Evolutionary conservation across 441 rosid species (phyloP).

Genomic region (Melastoma candidum): DNA sequence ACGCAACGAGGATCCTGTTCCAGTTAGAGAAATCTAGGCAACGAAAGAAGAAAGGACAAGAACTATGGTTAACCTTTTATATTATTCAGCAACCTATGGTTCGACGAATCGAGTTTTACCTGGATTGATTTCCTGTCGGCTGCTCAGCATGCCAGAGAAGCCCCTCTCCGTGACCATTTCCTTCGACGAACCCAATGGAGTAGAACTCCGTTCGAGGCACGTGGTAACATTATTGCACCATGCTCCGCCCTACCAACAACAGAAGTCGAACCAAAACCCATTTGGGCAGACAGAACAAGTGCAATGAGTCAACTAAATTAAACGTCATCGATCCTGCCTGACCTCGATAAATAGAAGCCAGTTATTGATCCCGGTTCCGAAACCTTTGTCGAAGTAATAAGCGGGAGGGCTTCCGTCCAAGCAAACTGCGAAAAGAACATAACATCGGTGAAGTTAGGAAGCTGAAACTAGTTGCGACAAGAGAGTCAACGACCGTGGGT

Average conservation of each 20-base stretch:
- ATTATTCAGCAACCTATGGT: no score
- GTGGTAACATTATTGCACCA: slow-evolving; percentile 50
- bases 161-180: slow-evolving; percentile 48
- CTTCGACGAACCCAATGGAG: slow-evolving; percentile 55
- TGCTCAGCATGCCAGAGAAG: slow-evolving; percentile 44
- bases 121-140: no score
- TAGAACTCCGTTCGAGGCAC: slow-evolving; percentile 38
- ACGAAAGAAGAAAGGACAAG: no score
- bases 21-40: no score
- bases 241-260: slow-evolving; percentile 60
- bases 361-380: slow-evolving; percentile 37
- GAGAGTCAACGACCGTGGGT: background rate
- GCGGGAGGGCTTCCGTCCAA: slow-evolving; percentile 61
- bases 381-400: slow-evolving; percentile 44
- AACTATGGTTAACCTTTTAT: no score
- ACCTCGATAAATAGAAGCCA: slow-evolving; percentile 62
- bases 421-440: slow-evolving; percentile 28
- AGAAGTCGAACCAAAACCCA: background rate
- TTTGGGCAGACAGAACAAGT: no score
- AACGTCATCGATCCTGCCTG: background rate
- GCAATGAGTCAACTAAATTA: no score
- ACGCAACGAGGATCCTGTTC: no score
- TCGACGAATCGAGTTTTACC: no score
- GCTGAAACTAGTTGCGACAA: background rate
- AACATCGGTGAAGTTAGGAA: no score